phyloP scores from a whole-genome alignment of 805 yeast species.

The Yamadazyma sp. region DNA sequence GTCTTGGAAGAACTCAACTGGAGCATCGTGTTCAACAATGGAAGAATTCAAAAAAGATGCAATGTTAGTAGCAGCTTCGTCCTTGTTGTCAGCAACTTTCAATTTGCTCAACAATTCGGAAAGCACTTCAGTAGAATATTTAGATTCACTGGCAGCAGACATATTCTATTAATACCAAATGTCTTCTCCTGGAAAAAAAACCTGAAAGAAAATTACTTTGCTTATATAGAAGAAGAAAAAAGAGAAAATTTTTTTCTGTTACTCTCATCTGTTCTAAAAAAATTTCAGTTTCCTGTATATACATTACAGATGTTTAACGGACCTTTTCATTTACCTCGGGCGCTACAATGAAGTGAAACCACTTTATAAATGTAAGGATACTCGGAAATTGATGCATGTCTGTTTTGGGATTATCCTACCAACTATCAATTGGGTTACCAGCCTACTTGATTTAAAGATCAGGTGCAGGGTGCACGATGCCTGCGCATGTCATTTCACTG shows the following conservation, averaged over 20 bases:
- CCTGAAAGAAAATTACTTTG: constrained; percentile 8
- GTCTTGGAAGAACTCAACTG: constrained; percentile 79
- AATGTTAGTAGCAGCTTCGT: constrained; percentile 83
- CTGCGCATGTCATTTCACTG: constrained; percentile 1
- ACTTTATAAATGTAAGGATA: too few relatives aligned
- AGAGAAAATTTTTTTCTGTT: constrained; percentile 9
- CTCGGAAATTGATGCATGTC: too few relatives aligned
- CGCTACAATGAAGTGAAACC: too few relatives aligned
- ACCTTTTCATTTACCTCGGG: too few relatives aligned
- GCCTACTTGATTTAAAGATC: too few relatives aligned
- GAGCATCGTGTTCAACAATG: constrained; percentile 98
- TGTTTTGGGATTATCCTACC: too few relatives aligned
- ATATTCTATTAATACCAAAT: constrained; percentile 25
- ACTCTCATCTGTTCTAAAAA: constrained; percentile 6
- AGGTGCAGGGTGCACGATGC: constrained; percentile 3
- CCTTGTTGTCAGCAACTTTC: constrained; percentile 87
- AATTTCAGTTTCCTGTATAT: constrained; percentile 11
- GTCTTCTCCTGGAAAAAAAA: constrained; percentile 7
- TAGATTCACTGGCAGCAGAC: constrained; percentile 59
- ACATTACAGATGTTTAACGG: too few relatives aligned
- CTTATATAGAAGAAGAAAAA: constrained; percentile 9
- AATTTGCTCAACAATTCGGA: constrained; percentile 91
- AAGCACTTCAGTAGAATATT: constrained; percentile 75
- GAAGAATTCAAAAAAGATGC: constrained; percentile 94
- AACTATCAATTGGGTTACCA: too few relatives aligned